phyloP scores from a whole-genome alignment of 768 basidiomycete genomes.

The Hericium coralloides region DNA sequence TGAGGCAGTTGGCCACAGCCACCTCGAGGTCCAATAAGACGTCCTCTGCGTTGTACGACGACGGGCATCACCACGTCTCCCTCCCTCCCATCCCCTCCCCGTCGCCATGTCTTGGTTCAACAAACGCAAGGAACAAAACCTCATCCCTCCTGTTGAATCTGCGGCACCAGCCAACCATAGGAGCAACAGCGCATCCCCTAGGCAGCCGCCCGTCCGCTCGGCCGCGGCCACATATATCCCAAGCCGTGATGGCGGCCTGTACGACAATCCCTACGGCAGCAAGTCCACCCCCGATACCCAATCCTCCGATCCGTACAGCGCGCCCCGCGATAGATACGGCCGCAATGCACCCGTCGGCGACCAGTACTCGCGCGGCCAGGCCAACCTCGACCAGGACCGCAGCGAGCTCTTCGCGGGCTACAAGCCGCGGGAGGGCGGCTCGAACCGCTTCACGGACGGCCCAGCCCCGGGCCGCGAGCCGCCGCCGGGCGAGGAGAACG shows the following conservation, averaged over 20 bases:
- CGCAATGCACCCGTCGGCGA: constrained; percentile 50
- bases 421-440: constrained; percentile 42
- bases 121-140: constrained; percentile 48
- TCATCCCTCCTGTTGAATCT: constrained; percentile 60
- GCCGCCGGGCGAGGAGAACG: constrained; percentile 60
- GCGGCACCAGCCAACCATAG: constrained; percentile 21
- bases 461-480: constrained; percentile 35
- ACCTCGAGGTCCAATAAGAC: constrained; percentile 1
- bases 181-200: constrained; percentile 28
- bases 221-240: constrained; percentile 55
- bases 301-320: background rate
- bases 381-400: constrained; percentile 56
- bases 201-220: constrained; percentile 33
- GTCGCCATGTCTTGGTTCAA: constrained; percentile 55
- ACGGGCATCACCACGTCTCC: constrained; percentile 1
- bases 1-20: background rate
- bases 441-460: constrained; percentile 57
- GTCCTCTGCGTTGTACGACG: constrained; percentile 11
- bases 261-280: constrained; percentile 27
- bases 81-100: constrained; percentile 13
- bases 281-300: constrained; percentile 15
- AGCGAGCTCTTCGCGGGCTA: constrained; percentile 71
- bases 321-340: constrained; percentile 35
- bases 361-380: constrained; percentile 53
- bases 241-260: constrained; percentile 56